Percentiles rank a stretch among this genome's conserved stretches.
These are phyloP conservation scores for Cladorrhinum sp. DNA, from an alignment of 2,329 filamentous ascomycete genomes.

Conservation along the genomic window DNA sequence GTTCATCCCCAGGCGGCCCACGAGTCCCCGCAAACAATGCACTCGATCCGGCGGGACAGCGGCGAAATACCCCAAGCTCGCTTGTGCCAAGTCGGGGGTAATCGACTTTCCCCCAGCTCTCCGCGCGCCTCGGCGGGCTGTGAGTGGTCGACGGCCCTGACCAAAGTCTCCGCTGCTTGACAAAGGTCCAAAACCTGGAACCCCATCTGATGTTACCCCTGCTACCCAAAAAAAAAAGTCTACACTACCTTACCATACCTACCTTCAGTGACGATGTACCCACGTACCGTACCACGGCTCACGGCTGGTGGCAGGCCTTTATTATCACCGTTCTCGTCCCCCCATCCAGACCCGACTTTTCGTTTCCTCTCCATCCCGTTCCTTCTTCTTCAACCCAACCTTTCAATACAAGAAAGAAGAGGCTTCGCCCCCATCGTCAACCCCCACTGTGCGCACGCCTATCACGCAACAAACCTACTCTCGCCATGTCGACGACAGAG, in stretches of 20 bases:
- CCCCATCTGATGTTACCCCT: too few species aligned
- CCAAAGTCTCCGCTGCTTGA: conserved; percentile 7
- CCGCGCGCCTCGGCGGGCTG: conserved; percentile 6
- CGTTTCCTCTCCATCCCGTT: conserved; percentile 5
- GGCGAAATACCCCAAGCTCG: conserved; percentile 29
- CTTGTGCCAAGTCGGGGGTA: conserved; percentile 26
- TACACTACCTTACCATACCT: not conserved
- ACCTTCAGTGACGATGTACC: too few species aligned
- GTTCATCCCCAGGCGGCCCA: conserved; percentile 2
- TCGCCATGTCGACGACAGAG: conserved; percentile 24
- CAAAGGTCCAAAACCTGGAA: conserved; percentile 15
- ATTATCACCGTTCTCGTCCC: conserved; percentile 1
- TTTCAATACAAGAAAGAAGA: not conserved
- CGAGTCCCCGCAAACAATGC: conserved; percentile 22
- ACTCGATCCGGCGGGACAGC: conserved; percentile 28
- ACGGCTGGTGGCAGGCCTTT: not conserved
- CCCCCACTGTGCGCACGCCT: not conserved
- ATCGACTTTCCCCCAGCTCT: conserved; percentile 17
- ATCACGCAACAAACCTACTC: not conserved
- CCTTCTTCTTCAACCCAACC: not conserved
- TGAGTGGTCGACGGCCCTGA: conserved; percentile 19
- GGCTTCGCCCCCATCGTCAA: conserved; percentile 5
- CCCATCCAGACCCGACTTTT: not conserved
- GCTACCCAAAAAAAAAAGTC: too few species aligned
- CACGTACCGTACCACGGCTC: too few species aligned